phyloP scores from a whole-genome alignment of 2,329 filamentous ascomycete genomes.

The Ophiosphaerella herpotricha region DNA sequence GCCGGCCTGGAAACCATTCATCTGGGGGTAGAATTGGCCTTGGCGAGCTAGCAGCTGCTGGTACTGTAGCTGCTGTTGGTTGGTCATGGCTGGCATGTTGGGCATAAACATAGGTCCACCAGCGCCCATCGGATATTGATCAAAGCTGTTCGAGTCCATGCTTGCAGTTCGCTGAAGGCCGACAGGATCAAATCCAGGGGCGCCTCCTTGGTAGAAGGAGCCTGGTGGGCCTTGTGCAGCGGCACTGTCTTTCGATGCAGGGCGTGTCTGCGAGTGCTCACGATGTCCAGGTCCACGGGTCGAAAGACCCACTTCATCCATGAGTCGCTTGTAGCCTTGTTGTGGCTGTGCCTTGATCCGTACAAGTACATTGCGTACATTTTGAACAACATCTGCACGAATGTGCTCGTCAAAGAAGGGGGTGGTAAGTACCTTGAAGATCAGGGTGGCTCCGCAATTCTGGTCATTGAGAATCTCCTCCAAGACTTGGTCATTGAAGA shows the following conservation, averaged over 20 bases:
- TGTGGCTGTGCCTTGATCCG: constrained; percentile 91
- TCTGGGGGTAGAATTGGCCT: constrained; percentile 52
- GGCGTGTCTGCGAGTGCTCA: constrained; percentile 43
- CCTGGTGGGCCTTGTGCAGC: constrained; percentile 35
- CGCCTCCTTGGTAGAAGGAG: constrained; percentile 43
- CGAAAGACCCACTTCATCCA: constrained; percentile 96
- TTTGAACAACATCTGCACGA: constrained; percentile 85
- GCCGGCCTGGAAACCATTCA: constrained; percentile 48
- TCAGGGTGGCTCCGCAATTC: constrained; percentile 88
- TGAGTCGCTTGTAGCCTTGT: constrained; percentile 96
- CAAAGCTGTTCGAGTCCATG: constrained; percentile 56
- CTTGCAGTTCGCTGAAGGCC: constrained; percentile 53
- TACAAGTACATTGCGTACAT: constrained; percentile 84
- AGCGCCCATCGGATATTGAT: constrained; percentile 49
- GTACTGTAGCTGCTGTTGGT: constrained; percentile 60
- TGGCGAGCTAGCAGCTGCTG: constrained; percentile 60
- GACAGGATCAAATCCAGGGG: constrained; percentile 48
- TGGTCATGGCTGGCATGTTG: constrained; percentile 48
- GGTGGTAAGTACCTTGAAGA: constrained; percentile 97
- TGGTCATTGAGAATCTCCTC: constrained; percentile 92
- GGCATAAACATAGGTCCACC: constrained; percentile 42
- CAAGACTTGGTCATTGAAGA: constrained; percentile 88
- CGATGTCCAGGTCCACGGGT: constrained; percentile 51
- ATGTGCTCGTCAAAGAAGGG: constrained; percentile 96
- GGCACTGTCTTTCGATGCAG: constrained; percentile 44